phyloP scores from a whole-genome alignment of 495 filamentous ascomycete genomes.

The Penicillium tannophilum region DNA sequence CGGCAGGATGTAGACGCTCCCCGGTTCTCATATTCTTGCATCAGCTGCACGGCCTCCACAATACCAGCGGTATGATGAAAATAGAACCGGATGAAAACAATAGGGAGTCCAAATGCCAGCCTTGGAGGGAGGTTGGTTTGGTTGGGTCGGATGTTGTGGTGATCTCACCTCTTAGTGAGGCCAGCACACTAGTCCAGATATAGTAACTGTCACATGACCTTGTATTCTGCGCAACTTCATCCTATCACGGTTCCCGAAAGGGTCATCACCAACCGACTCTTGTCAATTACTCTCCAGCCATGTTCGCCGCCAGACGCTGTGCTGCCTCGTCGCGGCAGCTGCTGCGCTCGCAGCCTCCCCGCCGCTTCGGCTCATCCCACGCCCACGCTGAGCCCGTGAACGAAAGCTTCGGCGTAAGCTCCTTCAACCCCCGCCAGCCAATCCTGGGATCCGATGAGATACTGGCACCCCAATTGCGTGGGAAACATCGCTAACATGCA shows the following conservation, averaged over 20 bases:
- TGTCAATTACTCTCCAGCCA: constrained; percentile 37
- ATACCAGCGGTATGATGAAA: not conserved
- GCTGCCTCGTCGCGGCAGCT: constrained; percentile 44
- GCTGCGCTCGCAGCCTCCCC: constrained; percentile 48
- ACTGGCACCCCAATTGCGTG: constrained; percentile 14
- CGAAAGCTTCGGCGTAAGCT: constrained; percentile 66
- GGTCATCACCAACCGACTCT: constrained; percentile 35
- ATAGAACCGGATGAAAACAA: not conserved
- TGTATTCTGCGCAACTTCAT: constrained; percentile 29
- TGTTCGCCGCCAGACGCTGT: constrained; percentile 50
- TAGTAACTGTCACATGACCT: constrained; percentile 23
- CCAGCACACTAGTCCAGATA: constrained; percentile 25
- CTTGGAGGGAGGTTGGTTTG: constrained; percentile 1
- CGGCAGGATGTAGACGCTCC: not conserved
- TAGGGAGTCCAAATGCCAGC: not conserved
- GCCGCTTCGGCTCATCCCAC: constrained; percentile 48
- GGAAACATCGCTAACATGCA: constrained; percentile 19
- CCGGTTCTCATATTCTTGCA: not conserved
- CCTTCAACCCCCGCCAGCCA: constrained; percentile 22
- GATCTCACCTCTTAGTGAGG: not conserved
- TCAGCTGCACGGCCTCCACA: constrained; percentile 6
- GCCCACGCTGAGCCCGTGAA: constrained; percentile 56
- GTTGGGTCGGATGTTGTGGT: not conserved
- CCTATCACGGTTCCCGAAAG: constrained; percentile 31
- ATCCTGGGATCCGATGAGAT: constrained; percentile 10